A percentile compares a stretch with the other conserved stretches of the same genome.
Evolutionary conservation across 2,329 filamentous ascomycete genomes (phyloP).

Genomic region (Tolypocladium cylindrosporum): DNA sequence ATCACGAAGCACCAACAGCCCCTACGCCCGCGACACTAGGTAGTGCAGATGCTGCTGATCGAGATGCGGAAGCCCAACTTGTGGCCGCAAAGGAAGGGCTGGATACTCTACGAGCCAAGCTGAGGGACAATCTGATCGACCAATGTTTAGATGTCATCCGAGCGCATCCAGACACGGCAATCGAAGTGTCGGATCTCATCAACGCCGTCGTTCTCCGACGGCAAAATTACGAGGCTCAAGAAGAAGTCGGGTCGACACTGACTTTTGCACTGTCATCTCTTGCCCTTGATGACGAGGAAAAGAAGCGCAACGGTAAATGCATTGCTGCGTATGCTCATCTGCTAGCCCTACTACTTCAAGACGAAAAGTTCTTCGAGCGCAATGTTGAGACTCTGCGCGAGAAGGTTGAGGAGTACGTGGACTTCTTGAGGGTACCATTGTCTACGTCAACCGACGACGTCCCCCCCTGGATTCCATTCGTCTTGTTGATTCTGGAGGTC

Average conservation of each 20-base stretch:
- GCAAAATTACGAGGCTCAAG: conserved; percentile 43
- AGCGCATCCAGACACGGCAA: conserved; percentile 77
- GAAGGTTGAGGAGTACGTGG: conserved; percentile 64
- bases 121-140: conserved; percentile 74
- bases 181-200: conserved; percentile 84
- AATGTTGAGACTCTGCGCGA: conserved; percentile 67
- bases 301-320: conserved; percentile 50
- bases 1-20: conserved; percentile 3
- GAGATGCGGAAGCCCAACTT: conserved; percentile 7
- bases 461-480: conserved; percentile 87
- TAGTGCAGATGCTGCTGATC: conserved; percentile 8
- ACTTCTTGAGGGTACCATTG: conserved; percentile 64
- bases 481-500: conserved; percentile 82
- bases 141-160: conserved; percentile 84
- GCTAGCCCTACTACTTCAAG: conserved; percentile 77
- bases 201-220: conserved; percentile 57
- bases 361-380: conserved; percentile 68
- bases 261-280: conserved; percentile 73
- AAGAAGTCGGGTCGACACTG: conserved; percentile 73
- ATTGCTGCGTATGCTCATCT: conserved; percentile 89
- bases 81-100: conserved; percentile 59
- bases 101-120: conserved; percentile 60
- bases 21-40: conserved; percentile 3
- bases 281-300: conserved; percentile 48
- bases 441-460: conserved; percentile 63